A percentile compares a stretch with the other conserved stretches of the same genome.
These are phyloP conservation scores for Podaxis pistillaris DNA, from an alignment of 768 basidiomycete species.

Conservation along the genomic window DNA sequence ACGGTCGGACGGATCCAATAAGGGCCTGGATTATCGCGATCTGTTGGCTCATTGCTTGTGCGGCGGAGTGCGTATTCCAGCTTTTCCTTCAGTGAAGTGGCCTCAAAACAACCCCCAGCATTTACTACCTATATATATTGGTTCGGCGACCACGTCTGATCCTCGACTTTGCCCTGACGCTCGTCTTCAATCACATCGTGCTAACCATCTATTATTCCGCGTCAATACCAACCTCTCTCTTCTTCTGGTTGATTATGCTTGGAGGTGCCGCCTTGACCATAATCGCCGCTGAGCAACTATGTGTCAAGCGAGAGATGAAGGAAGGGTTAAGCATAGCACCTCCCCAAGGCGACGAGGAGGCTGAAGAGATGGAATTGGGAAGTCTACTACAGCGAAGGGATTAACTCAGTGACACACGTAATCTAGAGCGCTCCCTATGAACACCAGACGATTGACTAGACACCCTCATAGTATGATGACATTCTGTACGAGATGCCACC, in stretches of 20 bases:
- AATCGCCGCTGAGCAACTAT: constrained; percentile 85
- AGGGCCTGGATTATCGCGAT: constrained; percentile 90
- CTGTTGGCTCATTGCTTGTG: constrained; percentile 82
- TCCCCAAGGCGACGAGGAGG: constrained; percentile 50
- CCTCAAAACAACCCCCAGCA: constrained; percentile 26
- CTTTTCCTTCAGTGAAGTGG: constrained; percentile 2
- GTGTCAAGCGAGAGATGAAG: constrained; percentile 85
- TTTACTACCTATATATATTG: constrained; percentile 84
- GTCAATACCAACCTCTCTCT: constrained; percentile 80
- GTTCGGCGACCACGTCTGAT: constrained; percentile 91
- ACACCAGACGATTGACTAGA: not conserved
- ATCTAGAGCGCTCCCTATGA: not conserved
- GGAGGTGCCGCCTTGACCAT: constrained; percentile 71
- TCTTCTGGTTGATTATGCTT: constrained; percentile 88
- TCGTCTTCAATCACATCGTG: constrained; percentile 89
- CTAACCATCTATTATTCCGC: constrained; percentile 91
- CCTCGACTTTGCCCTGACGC: constrained; percentile 90
- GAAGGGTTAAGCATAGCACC: constrained; percentile 68
- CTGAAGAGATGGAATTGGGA: constrained; percentile 60
- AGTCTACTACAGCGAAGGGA: constrained; percentile 28
- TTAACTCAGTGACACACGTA: not conserved
- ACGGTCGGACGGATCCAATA: constrained; percentile 70
- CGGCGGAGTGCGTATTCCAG: constrained; percentile 70
- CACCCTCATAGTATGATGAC: not conserved
- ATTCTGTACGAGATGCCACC: not conserved